Evolutionary conservation across 2,329 filamentous ascomycete species (phyloP), one percentile per base, ranked within the genome.

Genomic region (Pyricularia grisea): DNA sequence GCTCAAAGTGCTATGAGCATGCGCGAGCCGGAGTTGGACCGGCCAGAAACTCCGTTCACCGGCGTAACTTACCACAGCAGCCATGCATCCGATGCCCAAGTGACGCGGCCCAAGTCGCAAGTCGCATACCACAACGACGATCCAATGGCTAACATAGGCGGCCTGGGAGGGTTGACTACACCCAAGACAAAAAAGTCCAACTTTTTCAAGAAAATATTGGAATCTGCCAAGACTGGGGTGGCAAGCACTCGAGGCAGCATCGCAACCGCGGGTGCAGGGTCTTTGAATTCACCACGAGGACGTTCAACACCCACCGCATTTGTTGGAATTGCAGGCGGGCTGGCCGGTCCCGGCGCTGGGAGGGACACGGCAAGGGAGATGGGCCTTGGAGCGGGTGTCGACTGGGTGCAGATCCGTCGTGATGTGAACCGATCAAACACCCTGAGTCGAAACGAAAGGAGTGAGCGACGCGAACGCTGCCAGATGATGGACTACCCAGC

Each of bases 361-460:
- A 81, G 82, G 65, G 86, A 88, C 71, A 80, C 85, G 4, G 85
- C 88, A 17, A 85, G 87, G 69, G 93, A 96, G 23, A 91, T 91
- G 85, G 92, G 91, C 2, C 78, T 91, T 7, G 85, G 82, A 6
- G 85, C 81, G 25, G 81, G 83, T 1, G 85, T 92, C 17, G 94
- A 98, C 77, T 99, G 95, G 94, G 93, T 99, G n/a, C 94, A 98
- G 77, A 93, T 98, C 27, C 90, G 95, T 50, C 88, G 95, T 65
- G 96, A 99, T 78, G 91, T 99, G 65, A 98, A 99, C 78, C 88
- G 95, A 50, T 97, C 94, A 3, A 98, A 97, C 76, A 95, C 94
- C 0, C 83, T 97, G 55, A 97, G 94, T 78, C 90, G 89, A 71
- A 95, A 94, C 72, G 95, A 99, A 80, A 87, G 90, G 25, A 84